A percentile compares a stretch with the other conserved stretches of the same genome.
phyloP scores from a whole-genome alignment of 306 rosid genomes.

The Castanea crenata region DNA sequence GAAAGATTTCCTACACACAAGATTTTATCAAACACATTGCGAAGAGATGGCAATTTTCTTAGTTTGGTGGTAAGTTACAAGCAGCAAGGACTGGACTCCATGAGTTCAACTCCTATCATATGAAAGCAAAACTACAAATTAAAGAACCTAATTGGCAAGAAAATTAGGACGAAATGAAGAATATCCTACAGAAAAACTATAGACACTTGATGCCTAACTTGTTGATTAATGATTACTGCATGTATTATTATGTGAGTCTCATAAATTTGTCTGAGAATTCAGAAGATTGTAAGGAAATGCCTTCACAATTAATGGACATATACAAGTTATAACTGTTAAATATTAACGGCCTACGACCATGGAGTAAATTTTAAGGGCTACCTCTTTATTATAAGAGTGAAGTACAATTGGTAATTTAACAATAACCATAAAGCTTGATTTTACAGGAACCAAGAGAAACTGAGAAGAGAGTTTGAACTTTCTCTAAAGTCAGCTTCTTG shows the following conservation, averaged over 20 bases:
- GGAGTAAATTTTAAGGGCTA: no score
- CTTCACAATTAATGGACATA: neutral
- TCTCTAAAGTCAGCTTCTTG: neutral
- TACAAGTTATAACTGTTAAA: no score
- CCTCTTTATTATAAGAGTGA: no score
- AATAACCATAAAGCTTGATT: neutral
- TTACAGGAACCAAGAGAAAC: neutral
- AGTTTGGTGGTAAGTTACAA: neutral
- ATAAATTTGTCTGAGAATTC: neutral
- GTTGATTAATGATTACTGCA: neutral
- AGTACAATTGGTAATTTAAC: no score
- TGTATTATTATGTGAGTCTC: neutral
- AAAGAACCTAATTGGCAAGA: neutral
- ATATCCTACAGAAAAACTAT: neutral
- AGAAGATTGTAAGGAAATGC: neutral
- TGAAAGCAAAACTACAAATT: neutral
- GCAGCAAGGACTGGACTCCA: neutral
- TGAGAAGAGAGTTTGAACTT: neutral
- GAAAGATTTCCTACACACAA: neutral
- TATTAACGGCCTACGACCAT: no score
- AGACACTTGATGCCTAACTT: neutral
- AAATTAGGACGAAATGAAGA: neutral
- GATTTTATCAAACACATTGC: neutral
- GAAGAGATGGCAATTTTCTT: neutral
- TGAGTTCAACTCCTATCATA: neutral